Conservation (phyloP, 352 stramenopile genomes). For the Pythium guiyangense region DNA sequence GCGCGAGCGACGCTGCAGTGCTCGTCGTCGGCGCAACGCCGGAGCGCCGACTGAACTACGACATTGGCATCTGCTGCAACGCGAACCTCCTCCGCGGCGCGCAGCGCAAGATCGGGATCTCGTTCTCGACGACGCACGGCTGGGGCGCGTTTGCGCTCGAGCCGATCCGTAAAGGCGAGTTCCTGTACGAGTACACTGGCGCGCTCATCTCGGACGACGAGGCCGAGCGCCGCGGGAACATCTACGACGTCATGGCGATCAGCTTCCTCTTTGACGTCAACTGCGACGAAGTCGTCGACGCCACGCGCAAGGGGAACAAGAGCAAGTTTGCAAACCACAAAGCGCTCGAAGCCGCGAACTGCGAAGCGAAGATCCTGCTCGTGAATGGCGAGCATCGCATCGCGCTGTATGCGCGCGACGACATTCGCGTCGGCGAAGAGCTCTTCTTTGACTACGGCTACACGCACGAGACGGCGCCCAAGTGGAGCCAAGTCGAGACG, state of each 20-base stretch:
- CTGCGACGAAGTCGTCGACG: constrained; percentile 89
- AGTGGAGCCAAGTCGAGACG: constrained; percentile 46
- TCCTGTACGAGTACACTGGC: constrained; percentile 72
- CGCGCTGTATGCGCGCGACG: too few species aligned
- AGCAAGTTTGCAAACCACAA: constrained; percentile 90
- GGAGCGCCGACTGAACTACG: constrained; percentile 18
- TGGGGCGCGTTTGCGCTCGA: constrained; percentile 71
- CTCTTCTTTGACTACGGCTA: too few species aligned
- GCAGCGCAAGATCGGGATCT: constrained; percentile 61
- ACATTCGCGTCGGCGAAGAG: too few species aligned
- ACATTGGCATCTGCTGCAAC: constrained; percentile 54
- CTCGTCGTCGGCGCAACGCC: constrained; percentile 31
- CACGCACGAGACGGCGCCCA: too few species aligned
- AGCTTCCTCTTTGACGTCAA: constrained; percentile 94
- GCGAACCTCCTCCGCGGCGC: constrained; percentile 50
- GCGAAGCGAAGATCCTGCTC: too few species aligned
- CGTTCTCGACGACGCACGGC: constrained; percentile 62
- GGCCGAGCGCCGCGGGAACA: constrained; percentile 67
- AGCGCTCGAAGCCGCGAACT: constrained; percentile 59
- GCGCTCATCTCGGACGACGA: constrained; percentile 66
- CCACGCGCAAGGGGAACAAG: constrained; percentile 92
- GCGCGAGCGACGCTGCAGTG: constrained; percentile 54
- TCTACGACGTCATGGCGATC: constrained; percentile 71
- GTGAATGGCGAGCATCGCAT: too few species aligned
- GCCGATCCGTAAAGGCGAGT: constrained; percentile 59